Evolutionary conservation across 768 basidiomycete species (phyloP).

Genomic region (Chiua virens): DNA sequence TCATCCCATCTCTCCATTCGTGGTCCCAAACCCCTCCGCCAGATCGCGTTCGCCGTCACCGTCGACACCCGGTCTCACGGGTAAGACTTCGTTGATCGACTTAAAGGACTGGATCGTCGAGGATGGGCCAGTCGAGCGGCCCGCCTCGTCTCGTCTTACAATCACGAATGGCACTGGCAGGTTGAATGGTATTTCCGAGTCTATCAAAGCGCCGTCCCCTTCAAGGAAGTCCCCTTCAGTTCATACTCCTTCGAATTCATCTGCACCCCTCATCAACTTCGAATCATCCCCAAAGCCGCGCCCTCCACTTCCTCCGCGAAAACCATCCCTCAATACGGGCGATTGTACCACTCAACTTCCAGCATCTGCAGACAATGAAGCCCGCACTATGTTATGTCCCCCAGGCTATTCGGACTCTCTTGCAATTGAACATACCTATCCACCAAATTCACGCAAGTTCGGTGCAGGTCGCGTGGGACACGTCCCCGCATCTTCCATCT

Average conservation of each 20-base stretch:
- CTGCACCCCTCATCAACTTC: constrained; percentile 54
- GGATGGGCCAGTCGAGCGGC: constrained; percentile 44
- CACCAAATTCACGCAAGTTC: constrained; percentile 39
- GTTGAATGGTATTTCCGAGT: constrained; percentile 18
- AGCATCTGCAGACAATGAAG: constrained; percentile 15
- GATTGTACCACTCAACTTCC: constrained; percentile 37
- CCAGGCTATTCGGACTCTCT: constrained; percentile 46
- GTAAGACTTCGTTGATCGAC: constrained; percentile 66
- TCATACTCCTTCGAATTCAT: constrained; percentile 8
- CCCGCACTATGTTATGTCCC: constrained; percentile 21
- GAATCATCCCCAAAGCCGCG: constrained; percentile 49
- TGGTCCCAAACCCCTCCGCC: constrained; percentile 23
- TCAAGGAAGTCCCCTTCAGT: constrained; percentile 9
- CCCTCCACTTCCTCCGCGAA: constrained; percentile 69
- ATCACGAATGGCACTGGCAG: constrained; percentile 6
- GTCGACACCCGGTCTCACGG: constrained; percentile 37
- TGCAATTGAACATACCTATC: constrained; percentile 60
- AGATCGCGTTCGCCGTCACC: constrained; percentile 47
- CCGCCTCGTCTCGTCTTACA: constrained; percentile 8
- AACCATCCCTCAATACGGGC: constrained; percentile 52
- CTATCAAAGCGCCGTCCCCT: constrained; percentile 26
- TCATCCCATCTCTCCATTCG: constrained; percentile 42
- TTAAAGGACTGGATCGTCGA: constrained; percentile 74
- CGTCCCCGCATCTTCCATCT: constrained; percentile 66
- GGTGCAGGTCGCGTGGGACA: constrained; percentile 43